Evolutionary conservation across 768 basidiomycete genomes (phyloP).

Genomic region (Pleurotus tuoliensis): DNA sequence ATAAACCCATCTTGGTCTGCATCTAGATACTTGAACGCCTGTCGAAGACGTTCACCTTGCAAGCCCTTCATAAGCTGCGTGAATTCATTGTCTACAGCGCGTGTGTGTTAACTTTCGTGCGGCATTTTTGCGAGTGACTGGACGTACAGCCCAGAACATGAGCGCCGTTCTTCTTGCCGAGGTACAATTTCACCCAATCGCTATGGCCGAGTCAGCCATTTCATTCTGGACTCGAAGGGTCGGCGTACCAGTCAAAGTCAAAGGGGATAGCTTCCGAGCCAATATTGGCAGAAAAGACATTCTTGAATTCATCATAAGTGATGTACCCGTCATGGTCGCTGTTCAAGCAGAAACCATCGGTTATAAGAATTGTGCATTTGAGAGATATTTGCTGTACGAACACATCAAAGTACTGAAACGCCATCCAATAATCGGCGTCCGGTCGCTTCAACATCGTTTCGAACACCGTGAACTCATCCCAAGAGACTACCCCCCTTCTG

Average conservation of each 20-base stretch:
- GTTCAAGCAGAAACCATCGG: constrained; percentile 13
- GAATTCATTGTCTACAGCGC: constrained; percentile 80
- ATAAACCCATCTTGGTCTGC: constrained; percentile 92
- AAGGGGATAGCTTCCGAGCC: constrained; percentile 85
- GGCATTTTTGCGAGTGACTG: not conserved
- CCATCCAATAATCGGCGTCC: constrained; percentile 96
- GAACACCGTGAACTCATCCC: constrained; percentile 96
- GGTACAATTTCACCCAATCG: constrained; percentile 95
- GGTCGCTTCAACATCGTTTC: constrained; percentile 90
- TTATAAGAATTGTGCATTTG: not conserved
- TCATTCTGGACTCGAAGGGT: not conserved
- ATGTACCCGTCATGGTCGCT: constrained; percentile 92
- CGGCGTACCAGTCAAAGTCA: constrained; percentile 81
- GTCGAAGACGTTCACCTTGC: constrained; percentile 95
- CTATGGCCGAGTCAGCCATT: constrained; percentile 28
- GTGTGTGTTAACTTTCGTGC: not conserved
- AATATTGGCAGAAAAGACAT: constrained; percentile 79
- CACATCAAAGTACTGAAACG: constrained; percentile 95
- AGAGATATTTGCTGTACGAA: constrained; percentile 36
- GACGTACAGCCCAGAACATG: constrained; percentile 88
- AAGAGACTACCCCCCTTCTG: constrained; percentile 74
- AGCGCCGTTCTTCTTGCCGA: constrained; percentile 87
- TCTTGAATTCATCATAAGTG: constrained; percentile 92
- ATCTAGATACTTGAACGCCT: constrained; percentile 93
- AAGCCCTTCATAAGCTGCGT: constrained; percentile 98